Conservation (phyloP, 2,329 filamentous ascomycete genomes). For the Zalaria obscura region DNA sequence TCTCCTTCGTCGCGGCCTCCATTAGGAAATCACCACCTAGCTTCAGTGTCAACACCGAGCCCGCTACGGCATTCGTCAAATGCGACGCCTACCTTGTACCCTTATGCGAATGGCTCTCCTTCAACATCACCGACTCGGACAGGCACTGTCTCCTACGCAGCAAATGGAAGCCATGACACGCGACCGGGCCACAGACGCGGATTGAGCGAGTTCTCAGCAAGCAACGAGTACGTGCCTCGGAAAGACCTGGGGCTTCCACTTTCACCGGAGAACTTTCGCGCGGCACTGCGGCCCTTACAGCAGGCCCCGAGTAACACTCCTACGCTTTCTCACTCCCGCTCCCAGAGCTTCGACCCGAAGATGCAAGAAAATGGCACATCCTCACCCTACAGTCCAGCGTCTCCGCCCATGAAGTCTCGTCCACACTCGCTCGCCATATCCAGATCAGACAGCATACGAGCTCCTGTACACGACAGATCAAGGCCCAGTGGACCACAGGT, state of each 20-base stretch:
- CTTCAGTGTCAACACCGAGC: constrained; percentile 3
- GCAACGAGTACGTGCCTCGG: background rate
- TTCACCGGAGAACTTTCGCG: constrained; percentile 7
- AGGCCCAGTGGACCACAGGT: constrained; percentile 12
- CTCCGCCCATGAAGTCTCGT: constrained; percentile 11
- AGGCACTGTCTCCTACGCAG: background rate
- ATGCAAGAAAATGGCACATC: background rate
- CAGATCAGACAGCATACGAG: constrained; percentile 21
- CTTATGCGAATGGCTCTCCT: background rate
- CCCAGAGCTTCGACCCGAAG: constrained; percentile 2
- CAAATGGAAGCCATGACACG: background rate
- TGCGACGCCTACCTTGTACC: background rate
- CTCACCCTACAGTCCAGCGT: constrained; percentile 4
- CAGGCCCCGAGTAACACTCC: constrained; percentile 6
- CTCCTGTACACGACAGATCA: constrained; percentile 15
- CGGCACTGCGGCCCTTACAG: constrained; percentile 6
- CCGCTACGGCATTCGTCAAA: constrained; percentile 4
- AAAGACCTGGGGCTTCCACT: background rate
- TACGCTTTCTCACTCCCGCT: constrained; percentile 4
- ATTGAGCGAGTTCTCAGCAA: constrained; percentile 2
- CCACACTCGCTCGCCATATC: constrained; percentile 17
- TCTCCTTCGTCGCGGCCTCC: constrained; percentile 2
- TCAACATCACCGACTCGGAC: background rate
- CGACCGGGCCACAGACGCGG: constrained; percentile 3
- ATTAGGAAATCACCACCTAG: constrained; percentile 4